A percentile compares a stretch with the other conserved stretches of the same genome.
These are phyloP conservation scores for Scalesia atractyloides DNA, from an alignment of 129 eudicot species.

Conservation along the genomic window DNA sequence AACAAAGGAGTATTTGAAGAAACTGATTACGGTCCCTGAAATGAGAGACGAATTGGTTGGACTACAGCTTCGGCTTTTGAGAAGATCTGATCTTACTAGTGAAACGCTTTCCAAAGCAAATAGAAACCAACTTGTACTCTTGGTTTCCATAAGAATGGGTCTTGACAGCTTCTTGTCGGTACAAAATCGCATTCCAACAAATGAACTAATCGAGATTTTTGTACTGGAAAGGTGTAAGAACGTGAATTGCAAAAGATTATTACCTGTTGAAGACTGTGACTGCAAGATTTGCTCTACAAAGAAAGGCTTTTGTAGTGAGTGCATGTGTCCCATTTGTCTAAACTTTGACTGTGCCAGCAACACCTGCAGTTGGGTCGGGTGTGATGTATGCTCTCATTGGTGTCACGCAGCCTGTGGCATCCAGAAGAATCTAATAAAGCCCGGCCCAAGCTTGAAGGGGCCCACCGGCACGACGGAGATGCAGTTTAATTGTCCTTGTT, in stretches of 20 bases:
- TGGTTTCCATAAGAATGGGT: slow-evolving; percentile 70
- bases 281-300: slow-evolving; percentile 86
- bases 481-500: slow-evolving; percentile 86
- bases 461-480: slow-evolving; percentile 68
- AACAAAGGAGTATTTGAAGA: slow-evolving; percentile 67
- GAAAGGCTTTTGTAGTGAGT: slow-evolving; percentile 86
- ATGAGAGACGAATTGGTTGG: slow-evolving; percentile 60
- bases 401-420: slow-evolving; percentile 82
- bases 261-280: slow-evolving; percentile 93
- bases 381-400: slow-evolving; percentile 91
- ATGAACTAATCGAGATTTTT: slow-evolving; percentile 71
- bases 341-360: slow-evolving; percentile 83
- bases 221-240: slow-evolving; percentile 72
- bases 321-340: slow-evolving; percentile 90
- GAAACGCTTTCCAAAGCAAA: slow-evolving; percentile 76
- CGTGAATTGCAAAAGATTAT: slow-evolving; percentile 59
- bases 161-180: slow-evolving; percentile 56
- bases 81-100: slow-evolving; percentile 70
- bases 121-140: slow-evolving; percentile 59
- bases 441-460: slow-evolving; percentile 66
- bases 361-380: slow-evolving; percentile 99
- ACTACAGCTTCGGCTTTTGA: slow-evolving; percentile 61
- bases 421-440: slow-evolving; percentile 68
- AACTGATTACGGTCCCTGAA: slow-evolving; percentile 51
- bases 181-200: slow-evolving; percentile 39